Evolutionary conservation across 345 rosid genomes (phyloP).

Genomic region (Brassica juncea): DNA sequence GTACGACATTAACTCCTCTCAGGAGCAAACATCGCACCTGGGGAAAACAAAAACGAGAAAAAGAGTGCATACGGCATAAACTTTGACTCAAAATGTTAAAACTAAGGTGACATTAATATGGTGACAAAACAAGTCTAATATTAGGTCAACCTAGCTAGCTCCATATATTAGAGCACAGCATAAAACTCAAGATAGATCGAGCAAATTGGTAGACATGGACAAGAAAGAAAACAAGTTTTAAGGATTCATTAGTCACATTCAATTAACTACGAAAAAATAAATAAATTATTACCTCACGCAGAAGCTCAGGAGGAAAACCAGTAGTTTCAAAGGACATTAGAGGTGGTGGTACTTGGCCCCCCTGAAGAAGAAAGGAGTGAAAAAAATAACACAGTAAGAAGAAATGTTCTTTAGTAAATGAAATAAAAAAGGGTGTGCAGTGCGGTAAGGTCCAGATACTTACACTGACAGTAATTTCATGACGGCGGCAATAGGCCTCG

Average conservation of each 20-base stretch:
- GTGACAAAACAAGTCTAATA: neutral
- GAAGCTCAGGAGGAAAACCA: slow-evolving; percentile 86
- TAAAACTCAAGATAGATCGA: slow-evolving; percentile 2
- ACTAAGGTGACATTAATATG: slow-evolving; percentile 35
- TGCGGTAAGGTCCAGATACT: slow-evolving; percentile 37
- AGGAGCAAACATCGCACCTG: slow-evolving; percentile 97
- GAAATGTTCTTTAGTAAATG: too few relatives aligned
- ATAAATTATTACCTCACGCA: slow-evolving; percentile 73
- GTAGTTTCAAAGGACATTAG: slow-evolving; percentile 72
- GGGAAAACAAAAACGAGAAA: slow-evolving; percentile 50
- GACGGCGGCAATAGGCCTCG: slow-evolving; percentile 72
- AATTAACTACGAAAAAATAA: neutral
- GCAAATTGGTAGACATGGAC: neutral
- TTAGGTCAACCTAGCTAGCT: slow-evolving; percentile 5
- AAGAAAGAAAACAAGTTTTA: neutral
- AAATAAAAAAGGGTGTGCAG: too few relatives aligned
- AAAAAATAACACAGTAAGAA: neutral
- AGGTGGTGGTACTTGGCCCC: slow-evolving; percentile 75
- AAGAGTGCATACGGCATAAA: slow-evolving; percentile 69
- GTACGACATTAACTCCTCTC: slow-evolving; percentile 98
- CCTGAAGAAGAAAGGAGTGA: slow-evolving; percentile 46
- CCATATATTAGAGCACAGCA: slow-evolving; percentile 5
- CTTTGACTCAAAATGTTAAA: slow-evolving; percentile 55
- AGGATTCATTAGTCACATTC: neutral
- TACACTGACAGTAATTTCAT: slow-evolving; percentile 82